Evolutionary conservation across 345 rosid genomes (phyloP).

Genomic region (Eucalyptus grandis): DNA sequence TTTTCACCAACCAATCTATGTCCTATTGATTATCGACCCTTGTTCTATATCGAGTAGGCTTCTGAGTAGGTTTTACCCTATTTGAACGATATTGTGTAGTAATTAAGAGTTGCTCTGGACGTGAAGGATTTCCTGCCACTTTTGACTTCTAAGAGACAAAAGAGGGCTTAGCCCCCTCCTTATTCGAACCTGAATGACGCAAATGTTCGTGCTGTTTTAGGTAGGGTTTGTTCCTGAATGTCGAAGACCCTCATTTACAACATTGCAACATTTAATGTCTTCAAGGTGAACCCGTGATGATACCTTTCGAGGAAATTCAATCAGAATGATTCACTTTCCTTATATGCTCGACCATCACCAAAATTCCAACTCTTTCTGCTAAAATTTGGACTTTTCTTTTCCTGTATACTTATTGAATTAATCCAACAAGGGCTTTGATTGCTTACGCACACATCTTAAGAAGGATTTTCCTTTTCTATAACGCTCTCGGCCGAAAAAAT

Average conservation of each 20-base stretch:
- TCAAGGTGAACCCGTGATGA: too few relatives aligned
- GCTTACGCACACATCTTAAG: not conserved
- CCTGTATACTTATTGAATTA: not conserved
- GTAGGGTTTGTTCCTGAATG: too few relatives aligned
- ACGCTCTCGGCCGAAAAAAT: not conserved
- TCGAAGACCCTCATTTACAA: too few relatives aligned
- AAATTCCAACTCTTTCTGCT: not conserved
- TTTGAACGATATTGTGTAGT: not conserved
- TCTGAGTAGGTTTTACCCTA: not conserved
- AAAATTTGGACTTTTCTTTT: not conserved
- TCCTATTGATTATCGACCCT: not conserved
- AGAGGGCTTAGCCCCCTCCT: not conserved
- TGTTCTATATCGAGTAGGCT: not conserved
- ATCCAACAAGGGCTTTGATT: not conserved
- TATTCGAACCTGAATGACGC: too few relatives aligned
- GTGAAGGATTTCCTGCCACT: not conserved
- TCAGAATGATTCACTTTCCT: not conserved
- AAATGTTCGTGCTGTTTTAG: too few relatives aligned
- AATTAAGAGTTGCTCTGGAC: not conserved
- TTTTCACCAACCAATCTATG: not conserved
- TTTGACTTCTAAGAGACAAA: not conserved
- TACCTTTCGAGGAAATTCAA: too few relatives aligned
- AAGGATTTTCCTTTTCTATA: not conserved
- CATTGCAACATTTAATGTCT: too few relatives aligned
- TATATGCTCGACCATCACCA: not conserved